phyloP scores from a whole-genome alignment of 371 early-diverging fungal species.

The Mortierella sp. region DNA sequence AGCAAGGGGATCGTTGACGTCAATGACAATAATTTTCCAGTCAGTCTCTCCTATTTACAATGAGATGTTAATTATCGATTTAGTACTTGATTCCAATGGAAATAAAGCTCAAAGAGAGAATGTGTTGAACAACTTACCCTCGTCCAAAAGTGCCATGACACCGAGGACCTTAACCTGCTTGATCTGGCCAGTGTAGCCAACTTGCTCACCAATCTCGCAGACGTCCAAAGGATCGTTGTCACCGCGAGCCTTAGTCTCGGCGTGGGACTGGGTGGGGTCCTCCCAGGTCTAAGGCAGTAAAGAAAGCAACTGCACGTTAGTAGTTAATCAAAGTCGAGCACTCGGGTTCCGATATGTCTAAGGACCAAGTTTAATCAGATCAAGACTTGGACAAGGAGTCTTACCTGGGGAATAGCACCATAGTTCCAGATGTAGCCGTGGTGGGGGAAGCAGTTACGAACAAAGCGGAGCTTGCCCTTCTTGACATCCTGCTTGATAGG shows the following conservation, averaged over 20 bases:
- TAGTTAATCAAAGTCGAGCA: neutral
- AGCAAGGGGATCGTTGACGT: constrained; percentile 95
- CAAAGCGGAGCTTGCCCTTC: constrained; percentile 98
- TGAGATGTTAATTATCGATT: neutral
- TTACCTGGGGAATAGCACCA: constrained; percentile 96
- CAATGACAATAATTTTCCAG: constrained; percentile 99
- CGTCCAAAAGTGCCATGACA: constrained; percentile 97
- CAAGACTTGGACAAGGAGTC: neutral
- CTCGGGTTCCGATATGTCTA: too few species aligned
- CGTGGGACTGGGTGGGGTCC: constrained; percentile 89
- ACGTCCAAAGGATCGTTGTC: constrained; percentile 99
- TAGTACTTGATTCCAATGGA: neutral
- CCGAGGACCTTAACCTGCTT: constrained; percentile 99
- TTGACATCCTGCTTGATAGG: constrained; percentile 99
- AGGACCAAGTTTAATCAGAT: neutral
- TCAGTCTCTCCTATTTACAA: constrained; percentile 91
- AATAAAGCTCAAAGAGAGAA: neutral
- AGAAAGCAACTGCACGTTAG: constrained; percentile 6
- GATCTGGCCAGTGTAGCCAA: constrained; percentile 94
- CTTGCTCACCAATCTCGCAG: constrained; percentile 95
- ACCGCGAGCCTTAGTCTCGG: constrained; percentile 91
- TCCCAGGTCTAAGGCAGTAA: constrained; percentile 92
- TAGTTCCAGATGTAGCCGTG: constrained; percentile 99
- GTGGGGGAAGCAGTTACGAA: constrained; percentile 99
- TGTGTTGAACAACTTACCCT: constrained; percentile 65